Conservation (phyloP, 768 basidiomycete genomes). For the Daedaleopsis nitida region DNA sequence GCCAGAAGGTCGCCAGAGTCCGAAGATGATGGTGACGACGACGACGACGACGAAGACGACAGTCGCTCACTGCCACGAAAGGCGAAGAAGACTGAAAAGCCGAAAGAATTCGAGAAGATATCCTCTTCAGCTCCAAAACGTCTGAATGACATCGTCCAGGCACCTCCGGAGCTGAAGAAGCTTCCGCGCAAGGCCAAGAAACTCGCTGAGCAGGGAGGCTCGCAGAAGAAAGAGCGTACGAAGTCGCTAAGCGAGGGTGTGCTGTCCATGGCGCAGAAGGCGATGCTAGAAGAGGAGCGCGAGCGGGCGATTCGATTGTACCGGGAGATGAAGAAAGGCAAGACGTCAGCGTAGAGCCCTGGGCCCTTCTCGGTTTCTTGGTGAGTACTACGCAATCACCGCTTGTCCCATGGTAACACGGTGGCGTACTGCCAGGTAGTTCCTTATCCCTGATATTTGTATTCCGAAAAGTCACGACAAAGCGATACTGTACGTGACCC, state of each 20-base stretch:
- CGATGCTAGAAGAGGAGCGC: conserved; percentile 76
- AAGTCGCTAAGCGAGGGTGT: conserved; percentile 43
- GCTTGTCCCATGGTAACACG: too few species aligned
- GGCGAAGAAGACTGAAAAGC: conserved; percentile 11
- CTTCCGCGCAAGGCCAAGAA: conserved; percentile 50
- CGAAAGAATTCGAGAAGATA: conserved; percentile 50
- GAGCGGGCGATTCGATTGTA: conserved; percentile 69
- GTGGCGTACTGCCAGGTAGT: too few species aligned
- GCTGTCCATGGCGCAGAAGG: conserved; percentile 73
- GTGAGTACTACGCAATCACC: background rate
- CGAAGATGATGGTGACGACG: background rate
- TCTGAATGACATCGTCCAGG: conserved; percentile 70
- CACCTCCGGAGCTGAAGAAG: conserved; percentile 63
- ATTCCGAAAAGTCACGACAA: too few species aligned
- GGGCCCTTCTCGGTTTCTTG: background rate
- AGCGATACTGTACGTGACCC: too few species aligned
- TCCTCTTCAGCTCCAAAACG: conserved; percentile 62
- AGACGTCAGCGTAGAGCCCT: conserved; percentile 7
- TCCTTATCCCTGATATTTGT: too few species aligned
- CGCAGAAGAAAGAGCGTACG: conserved; percentile 21
- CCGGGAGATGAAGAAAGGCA: conserved; percentile 64
- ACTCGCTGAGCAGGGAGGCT: conserved; percentile 20
- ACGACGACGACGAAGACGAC: too few species aligned
- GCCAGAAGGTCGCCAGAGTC: conserved; percentile 1
- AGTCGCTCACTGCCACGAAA: background rate